Percentiles rank a stretch among this genome's conserved stretches.
Evolutionary conservation across 108 stramenopile genomes (phyloP).

Genomic region (Cyclotella sp.): DNA sequence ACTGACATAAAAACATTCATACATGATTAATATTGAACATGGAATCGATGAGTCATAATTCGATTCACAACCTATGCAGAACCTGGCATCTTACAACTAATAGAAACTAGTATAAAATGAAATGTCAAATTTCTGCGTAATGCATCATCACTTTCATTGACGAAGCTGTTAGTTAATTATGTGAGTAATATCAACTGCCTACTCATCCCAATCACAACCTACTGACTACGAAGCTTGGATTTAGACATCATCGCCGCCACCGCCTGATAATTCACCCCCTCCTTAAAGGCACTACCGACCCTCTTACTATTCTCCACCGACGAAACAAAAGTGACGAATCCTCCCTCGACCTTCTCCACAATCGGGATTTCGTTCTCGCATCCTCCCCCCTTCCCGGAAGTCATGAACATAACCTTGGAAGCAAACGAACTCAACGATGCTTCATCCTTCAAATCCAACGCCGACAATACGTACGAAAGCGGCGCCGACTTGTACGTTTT

Average conservation of each 20-base stretch:
- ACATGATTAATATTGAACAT: too few species aligned
- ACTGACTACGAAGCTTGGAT: constrained; percentile 39
- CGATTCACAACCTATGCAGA: too few species aligned
- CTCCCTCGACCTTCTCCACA: constrained; percentile 58
- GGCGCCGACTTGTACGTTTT: constrained; percentile 73
- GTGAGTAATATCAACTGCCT: too few species aligned
- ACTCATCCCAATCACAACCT: not conserved
- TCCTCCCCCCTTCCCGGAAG: constrained; percentile 32
- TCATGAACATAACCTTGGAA: constrained; percentile 37
- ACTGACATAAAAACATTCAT: too few species aligned
- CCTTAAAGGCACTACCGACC: constrained; percentile 50
- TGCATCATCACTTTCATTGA: too few species aligned
- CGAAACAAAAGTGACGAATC: constrained; percentile 65
- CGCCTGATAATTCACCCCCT: constrained; percentile 49
- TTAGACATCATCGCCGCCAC: constrained; percentile 53
- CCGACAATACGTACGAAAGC: constrained; percentile 53
- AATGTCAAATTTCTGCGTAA: too few species aligned
- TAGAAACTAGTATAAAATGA: too few species aligned
- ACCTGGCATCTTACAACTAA: too few species aligned
- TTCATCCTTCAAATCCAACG: constrained; percentile 62
- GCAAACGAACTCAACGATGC: constrained; percentile 44
- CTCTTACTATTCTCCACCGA: constrained; percentile 80
- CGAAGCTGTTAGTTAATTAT: too few species aligned
- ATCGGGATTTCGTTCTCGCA: constrained; percentile 35
- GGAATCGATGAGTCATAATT: too few species aligned